phyloP scores from a whole-genome alignment of 441 rosid species.

The Adansonia rubrostipa region DNA sequence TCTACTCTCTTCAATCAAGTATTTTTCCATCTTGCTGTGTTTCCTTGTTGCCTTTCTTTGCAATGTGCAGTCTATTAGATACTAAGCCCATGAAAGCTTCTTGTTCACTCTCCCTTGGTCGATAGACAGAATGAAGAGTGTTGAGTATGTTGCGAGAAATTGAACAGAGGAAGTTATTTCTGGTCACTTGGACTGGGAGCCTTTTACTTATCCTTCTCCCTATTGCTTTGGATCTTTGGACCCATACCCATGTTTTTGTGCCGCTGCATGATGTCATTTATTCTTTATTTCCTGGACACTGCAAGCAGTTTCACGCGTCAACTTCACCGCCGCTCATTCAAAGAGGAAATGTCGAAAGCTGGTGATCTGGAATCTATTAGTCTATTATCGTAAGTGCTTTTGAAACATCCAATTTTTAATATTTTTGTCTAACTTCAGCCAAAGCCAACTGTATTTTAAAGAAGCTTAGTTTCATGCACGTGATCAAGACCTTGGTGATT shows the following conservation, averaged over 20 bases:
- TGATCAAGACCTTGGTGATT: neutral
- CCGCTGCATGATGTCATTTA: conserved; percentile 55
- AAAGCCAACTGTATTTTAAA: neutral
- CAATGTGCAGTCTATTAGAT: conserved; percentile 88
- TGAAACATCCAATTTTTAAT: neutral
- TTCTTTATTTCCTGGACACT: conserved; percentile 85
- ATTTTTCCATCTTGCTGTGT: conserved; percentile 76
- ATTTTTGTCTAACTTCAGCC: neutral
- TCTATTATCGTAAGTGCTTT: conserved; percentile 37
- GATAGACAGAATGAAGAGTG: conserved; percentile 48
- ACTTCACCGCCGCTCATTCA: conserved; percentile 61
- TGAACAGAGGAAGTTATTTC: conserved; percentile 81
- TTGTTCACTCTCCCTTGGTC: conserved; percentile 69
- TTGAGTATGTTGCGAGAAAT: conserved; percentile 74
- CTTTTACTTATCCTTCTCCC: conserved; percentile 84
- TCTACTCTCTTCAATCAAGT: conserved; percentile 65
- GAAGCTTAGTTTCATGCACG: conserved; percentile 5
- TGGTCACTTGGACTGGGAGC: conserved; percentile 94
- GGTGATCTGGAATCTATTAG: conserved; percentile 51
- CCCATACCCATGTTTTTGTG: conserved; percentile 88
- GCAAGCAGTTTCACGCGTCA: conserved; percentile 63
- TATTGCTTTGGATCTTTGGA: conserved; percentile 88
- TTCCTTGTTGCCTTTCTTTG: conserved; percentile 88
- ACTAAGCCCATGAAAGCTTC: conserved; percentile 89
- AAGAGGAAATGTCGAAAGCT: conserved; percentile 31